phyloP scores from a whole-genome alignment of 805 yeast species.

The Hanseniaspora valbyensis region DNA sequence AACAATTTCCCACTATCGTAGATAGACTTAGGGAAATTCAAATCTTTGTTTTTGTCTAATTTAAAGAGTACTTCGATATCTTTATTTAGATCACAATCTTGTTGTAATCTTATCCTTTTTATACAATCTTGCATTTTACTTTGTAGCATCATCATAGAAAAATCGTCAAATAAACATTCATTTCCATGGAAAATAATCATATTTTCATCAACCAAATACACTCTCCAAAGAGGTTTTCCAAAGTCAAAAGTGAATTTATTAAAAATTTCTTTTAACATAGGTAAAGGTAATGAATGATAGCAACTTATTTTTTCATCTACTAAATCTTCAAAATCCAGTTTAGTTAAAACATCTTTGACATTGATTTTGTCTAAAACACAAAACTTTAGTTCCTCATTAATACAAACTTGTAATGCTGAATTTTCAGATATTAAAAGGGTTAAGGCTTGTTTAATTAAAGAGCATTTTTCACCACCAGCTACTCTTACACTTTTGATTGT shows the following conservation, averaged over 20 bases:
- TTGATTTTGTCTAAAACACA: slow-evolving; percentile 20
- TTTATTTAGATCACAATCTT: not conserved
- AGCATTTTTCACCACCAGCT: slow-evolving; percentile 14
- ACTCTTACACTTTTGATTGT: slow-evolving; percentile 21
- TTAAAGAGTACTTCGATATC: slow-evolving; percentile 12
- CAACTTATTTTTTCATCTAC: slow-evolving; percentile 25
- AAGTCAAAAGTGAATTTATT: slow-evolving; percentile 22
- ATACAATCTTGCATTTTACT: slow-evolving; percentile 21
- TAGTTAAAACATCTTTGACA: slow-evolving; percentile 22
- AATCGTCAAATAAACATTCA: slow-evolving; percentile 26
- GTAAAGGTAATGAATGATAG: slow-evolving; percentile 25
- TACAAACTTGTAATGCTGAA: slow-evolving; percentile 22
- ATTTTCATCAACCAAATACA: slow-evolving; percentile 24
- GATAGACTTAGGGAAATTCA: slow-evolving; percentile 22
- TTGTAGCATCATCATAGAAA: slow-evolving; percentile 26
- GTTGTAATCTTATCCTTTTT: slow-evolving; percentile 7
- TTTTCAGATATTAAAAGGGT: slow-evolving; percentile 21
- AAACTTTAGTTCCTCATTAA: slow-evolving; percentile 23
- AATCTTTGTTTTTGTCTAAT: not conserved
- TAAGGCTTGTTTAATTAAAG: slow-evolving; percentile 21
- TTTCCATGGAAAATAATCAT: slow-evolving; percentile 26
- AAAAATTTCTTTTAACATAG: slow-evolving; percentile 24
- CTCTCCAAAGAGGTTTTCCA: slow-evolving; percentile 25
- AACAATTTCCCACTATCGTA: slow-evolving; percentile 23
- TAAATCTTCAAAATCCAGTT: slow-evolving; percentile 21